Base-by-base conservation (phyloP, 345 rosid genomes). In the Citrus australasica region DNA sequence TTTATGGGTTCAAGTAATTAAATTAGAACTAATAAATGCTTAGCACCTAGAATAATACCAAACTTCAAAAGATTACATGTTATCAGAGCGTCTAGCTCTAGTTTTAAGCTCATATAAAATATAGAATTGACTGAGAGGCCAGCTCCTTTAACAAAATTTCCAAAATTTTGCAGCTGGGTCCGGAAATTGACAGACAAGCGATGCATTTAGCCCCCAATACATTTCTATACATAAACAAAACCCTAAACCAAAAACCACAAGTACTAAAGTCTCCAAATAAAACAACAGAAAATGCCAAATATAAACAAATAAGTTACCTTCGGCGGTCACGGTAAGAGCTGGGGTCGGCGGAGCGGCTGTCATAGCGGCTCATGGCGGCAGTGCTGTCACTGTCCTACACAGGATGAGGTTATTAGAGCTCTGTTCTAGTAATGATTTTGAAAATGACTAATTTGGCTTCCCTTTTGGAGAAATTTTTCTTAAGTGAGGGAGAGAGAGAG, bases 291-390 rank as follows among this genome's bases (percentile, higher is more conserved):
- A 71, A 71, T 42, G 27, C 28, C 25, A 32, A 40, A 9, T 24
- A 9, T 35, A 32, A 48, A 22, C 19, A n/a, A 38, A 46, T 28
- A 24, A 24, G 30, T 75, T 85, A 97, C 99, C 98, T 93, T 78
- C 88, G 85, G 79, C 98, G 91, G 87, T 92, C 98, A 78, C 98
- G 98, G 82, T 97, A 97, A 6, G 99, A 94, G 27, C 90, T 68
- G 73, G 98, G 93, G 86, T 97, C 98, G 58, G 93, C 88, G 69
- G 98, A 77, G 40, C 98, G 99, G 84, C 95, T 87, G 84, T 97
- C 99, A 86, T 94, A 87, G 72, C 99, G 96, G 88, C 98, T 94
- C 98, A 97, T 96, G 79, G 71, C 77, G 42, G 25, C 55, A 10
- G 40, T 11, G 30, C 42, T 19, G 69, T 10, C 27, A 35, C 35